phyloP scores from a whole-genome alignment of 2,329 filamentous ascomycete genomes.

The Teratosphaeriaceae sp. region DNA sequence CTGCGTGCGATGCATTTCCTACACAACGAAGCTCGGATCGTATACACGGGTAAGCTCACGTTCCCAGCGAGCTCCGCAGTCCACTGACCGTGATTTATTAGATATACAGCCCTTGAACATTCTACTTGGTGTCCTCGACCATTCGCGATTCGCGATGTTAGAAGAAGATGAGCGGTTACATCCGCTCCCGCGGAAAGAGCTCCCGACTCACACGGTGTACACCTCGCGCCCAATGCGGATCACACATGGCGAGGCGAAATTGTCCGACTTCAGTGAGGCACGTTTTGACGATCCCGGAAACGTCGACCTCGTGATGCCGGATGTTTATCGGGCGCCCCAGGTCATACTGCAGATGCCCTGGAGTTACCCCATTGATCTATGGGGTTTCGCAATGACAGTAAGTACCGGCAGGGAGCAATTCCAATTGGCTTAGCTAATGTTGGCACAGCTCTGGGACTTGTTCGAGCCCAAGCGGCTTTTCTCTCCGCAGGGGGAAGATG shows the following conservation, averaged over 20 bases:
- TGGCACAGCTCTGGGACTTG: constrained; percentile 30
- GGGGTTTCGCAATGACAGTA: constrained; percentile 33
- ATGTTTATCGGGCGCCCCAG: constrained; percentile 33
- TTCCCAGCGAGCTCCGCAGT: background rate
- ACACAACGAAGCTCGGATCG: constrained; percentile 20
- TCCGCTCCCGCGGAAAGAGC: constrained; percentile 28
- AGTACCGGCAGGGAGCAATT: too few species aligned
- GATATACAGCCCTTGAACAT: constrained; percentile 35
- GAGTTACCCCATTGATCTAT: constrained; percentile 33
- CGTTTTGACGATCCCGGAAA: constrained; percentile 24
- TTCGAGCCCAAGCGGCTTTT: constrained; percentile 32
- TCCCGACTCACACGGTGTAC: constrained; percentile 21
- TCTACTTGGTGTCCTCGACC: constrained; percentile 28
- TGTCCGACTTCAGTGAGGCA: constrained; percentile 12
- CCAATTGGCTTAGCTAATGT: background rate
- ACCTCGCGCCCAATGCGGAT: constrained; percentile 29
- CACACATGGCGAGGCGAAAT: constrained; percentile 18
- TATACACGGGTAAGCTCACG: constrained; percentile 22
- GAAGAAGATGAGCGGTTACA: constrained; percentile 28
- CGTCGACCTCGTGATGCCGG: constrained; percentile 27
- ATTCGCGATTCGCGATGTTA: constrained; percentile 24
- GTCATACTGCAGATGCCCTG: constrained; percentile 31
- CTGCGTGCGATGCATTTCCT: constrained; percentile 23
- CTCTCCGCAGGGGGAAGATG: constrained; percentile 14
- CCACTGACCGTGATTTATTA: constrained; percentile 10